Base-by-base conservation (phyloP, 495 filamentous ascomycete species). In the Talaromyces nanjingensis region DNA sequence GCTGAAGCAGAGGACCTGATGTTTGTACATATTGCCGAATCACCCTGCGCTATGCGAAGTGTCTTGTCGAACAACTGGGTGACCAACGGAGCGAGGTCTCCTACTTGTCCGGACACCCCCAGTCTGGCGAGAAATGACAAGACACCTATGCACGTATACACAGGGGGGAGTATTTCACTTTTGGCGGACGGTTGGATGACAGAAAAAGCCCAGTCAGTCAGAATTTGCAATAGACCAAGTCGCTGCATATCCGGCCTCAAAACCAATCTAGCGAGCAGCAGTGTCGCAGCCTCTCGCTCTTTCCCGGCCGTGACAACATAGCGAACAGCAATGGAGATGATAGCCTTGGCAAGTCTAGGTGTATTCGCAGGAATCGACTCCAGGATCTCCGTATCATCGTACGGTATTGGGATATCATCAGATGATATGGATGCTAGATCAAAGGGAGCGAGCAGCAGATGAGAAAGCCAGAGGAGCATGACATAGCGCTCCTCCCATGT, bases 401-500 rank as follows among this genome's bases (percentile, higher is more conserved):
- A 72, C 8, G 71, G 71, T 9, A 76, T 60, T 0, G 74, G 73
- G 14, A 76, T 71, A 60, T 78, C 73, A 34, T 77, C 78, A 9
- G 87, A 88, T 3, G 93, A 96, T 62, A 98, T 89, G 7, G 89
- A 91, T 20, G 86, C 80, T 59, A 99, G 79, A 67, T 97, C 93
- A 74, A 98, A 98, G 0, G 94, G 94, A 12, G 90, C 90, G n/a
- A 97, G 84, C 68, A 96, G 81, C 2, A 98, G 78, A 74, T 98
- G 96, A 2, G 91, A 93, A 6, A 99, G 81, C 94, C 94, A 99
- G 37, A 97, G 81, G 9, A 99, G 76, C 63, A 92, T 87, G 31
- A 97, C 78, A 68, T 96, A 97, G 27, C 89, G 83, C 74, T 96
- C 91, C 72, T 97, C 86, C 94, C 94, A 99, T 7, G 77, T 76